These are phyloP conservation scores for Cryphonectria radicalis DNA, from an alignment of 2,329 filamentous ascomycete species.

Conservation along the genomic window DNA sequence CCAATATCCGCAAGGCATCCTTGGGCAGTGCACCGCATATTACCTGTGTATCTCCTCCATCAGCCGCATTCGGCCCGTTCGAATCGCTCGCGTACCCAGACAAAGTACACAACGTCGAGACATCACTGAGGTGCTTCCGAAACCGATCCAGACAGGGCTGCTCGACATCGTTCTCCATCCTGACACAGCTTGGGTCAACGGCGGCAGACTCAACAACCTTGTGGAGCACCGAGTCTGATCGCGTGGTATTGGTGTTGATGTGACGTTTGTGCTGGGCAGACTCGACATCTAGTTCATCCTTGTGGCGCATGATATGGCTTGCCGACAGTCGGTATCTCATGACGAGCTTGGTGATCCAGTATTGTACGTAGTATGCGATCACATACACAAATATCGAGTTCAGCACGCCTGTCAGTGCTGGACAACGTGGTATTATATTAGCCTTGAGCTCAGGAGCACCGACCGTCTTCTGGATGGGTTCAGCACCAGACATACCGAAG, in stretches of 20 bases:
- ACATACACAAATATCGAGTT: conserved; percentile 38
- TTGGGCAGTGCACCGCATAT: not conserved
- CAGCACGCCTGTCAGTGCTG: conserved; percentile 40
- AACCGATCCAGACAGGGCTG: conserved; percentile 15
- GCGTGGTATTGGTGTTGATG: not conserved
- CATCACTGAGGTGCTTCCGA: conserved; percentile 31
- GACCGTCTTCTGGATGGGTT: not conserved
- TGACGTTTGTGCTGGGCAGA: not conserved
- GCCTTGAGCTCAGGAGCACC: not conserved
- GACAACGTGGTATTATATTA: not conserved
- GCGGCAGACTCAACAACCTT: not conserved
- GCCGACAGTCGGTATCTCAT: not conserved
- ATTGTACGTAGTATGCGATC: conserved; percentile 36
- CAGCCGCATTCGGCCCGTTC: not conserved
- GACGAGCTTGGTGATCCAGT: conserved; percentile 22
- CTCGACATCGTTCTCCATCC: not conserved
- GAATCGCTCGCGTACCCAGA: conserved; percentile 19
- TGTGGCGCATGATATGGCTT: not conserved
- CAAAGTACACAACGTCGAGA: conserved; percentile 30
- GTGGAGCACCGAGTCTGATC: not conserved
- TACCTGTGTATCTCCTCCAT: not conserved
- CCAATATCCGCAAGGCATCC: not conserved
- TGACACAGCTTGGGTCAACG: not conserved
- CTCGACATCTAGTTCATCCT: conserved; percentile 23
- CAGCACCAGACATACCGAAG: conserved; percentile 44